These are phyloP conservation scores for Xylaria telfairii DNA, from an alignment of 495 filamentous ascomycete genomes.

Conservation along the genomic window DNA sequence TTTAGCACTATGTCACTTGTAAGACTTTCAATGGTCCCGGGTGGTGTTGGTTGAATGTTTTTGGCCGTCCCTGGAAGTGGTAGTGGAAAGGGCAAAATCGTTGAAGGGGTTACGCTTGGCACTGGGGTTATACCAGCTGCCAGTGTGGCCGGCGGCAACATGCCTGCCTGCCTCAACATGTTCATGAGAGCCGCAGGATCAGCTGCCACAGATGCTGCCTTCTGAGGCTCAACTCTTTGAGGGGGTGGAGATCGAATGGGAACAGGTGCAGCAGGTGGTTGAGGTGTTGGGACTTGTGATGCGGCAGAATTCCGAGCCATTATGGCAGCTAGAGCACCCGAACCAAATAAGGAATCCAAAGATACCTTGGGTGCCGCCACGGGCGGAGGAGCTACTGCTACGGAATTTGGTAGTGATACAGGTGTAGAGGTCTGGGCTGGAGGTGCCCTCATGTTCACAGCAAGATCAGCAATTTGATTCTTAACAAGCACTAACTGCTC, in stretches of 20 bases:
- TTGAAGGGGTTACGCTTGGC: constrained; percentile 48
- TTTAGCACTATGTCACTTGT: constrained; percentile 71
- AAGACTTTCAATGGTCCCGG: constrained; percentile 39
- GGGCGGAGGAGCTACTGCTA: constrained; percentile 45
- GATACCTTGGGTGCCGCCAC: constrained; percentile 45
- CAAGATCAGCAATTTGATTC: constrained; percentile 77
- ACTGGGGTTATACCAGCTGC: constrained; percentile 43
- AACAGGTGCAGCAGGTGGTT: constrained; percentile 42
- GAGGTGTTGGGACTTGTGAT: constrained; percentile 32
- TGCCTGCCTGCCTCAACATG: constrained; percentile 56
- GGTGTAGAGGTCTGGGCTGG: constrained; percentile 44
- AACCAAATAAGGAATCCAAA: constrained; percentile 58
- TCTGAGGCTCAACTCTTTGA: constrained; percentile 43
- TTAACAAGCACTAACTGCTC: constrained; percentile 81
- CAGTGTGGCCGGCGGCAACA: constrained; percentile 43
- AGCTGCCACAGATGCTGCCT: constrained; percentile 38
- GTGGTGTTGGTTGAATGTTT: constrained; percentile 20
- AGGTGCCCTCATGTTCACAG: constrained; percentile 56
- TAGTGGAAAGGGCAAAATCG: constrained; percentile 38
- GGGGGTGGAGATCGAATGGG: constrained; percentile 47
- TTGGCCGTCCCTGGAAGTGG: constrained; percentile 32
- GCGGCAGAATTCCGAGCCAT: constrained; percentile 54
- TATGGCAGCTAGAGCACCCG: constrained; percentile 58
- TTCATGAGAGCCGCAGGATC: constrained; percentile 55
- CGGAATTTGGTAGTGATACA: constrained; percentile 38